phyloP scores from a whole-genome alignment of 2,329 filamentous ascomycete genomes.

The Penicillium sp. region DNA sequence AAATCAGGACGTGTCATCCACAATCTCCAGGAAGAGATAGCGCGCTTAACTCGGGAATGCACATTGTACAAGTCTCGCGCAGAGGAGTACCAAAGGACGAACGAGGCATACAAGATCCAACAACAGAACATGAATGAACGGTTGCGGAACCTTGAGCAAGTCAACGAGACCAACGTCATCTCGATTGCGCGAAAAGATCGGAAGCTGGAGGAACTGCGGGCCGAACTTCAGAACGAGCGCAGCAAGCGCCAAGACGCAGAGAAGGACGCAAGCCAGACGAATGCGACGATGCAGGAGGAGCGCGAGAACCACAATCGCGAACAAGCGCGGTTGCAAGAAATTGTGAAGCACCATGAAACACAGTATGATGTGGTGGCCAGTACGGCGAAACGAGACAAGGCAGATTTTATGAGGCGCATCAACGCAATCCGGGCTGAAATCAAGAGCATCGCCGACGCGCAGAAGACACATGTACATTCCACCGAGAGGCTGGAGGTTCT shows the following conservation, averaged over 20 bases:
- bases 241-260: conserved; percentile 42
- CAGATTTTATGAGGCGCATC: conserved; percentile 40
- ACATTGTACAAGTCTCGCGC: conserved; percentile 44
- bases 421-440: conserved; percentile 39
- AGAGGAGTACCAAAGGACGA: conserved; percentile 47
- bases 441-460: conserved; percentile 32
- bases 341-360: conserved; percentile 37
- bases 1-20: conserved; percentile 52
- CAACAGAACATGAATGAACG: conserved; percentile 46
- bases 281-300: conserved; percentile 40
- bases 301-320: conserved; percentile 41
- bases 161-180: conserved; percentile 46
- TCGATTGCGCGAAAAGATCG: conserved; percentile 48
- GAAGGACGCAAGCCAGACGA: conserved; percentile 35
- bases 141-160: conserved; percentile 45
- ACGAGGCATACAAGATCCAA: conserved; percentile 46
- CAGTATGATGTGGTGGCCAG: conserved; percentile 46
- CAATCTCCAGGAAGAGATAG: conserved; percentile 50
- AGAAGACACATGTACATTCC: conserved; percentile 37
- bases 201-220: conserved; percentile 46
- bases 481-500: conserved; percentile 44
- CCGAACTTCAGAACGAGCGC: conserved; percentile 43
- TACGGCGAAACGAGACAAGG: conserved; percentile 40
- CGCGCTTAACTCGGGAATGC: conserved; percentile 47
- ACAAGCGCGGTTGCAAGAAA: conserved; percentile 39